Percentiles rank a stretch among this genome's conserved stretches.
Conservation (phyloP, 768 basidiomycete genomes). For the Russula sp. region DNA sequence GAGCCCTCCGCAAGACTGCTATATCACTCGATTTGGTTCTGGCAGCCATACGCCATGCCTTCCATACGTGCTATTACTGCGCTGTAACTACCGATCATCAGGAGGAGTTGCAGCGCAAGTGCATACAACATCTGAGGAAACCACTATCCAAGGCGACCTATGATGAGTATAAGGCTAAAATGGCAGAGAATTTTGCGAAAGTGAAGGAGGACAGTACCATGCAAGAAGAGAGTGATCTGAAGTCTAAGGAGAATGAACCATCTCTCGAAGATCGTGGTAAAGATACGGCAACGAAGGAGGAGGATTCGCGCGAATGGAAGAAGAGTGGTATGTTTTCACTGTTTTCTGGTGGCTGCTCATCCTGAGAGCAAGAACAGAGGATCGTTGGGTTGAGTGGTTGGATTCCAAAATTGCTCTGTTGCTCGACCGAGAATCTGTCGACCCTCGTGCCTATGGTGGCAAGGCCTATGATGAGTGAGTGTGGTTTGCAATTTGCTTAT, state of each 20-base stretch:
- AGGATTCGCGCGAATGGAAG: conserved; percentile 46
- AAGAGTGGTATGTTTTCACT: conserved; percentile 50
- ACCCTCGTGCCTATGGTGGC: conserved; percentile 84
- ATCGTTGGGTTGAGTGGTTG: conserved; percentile 84
- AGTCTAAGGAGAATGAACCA: conserved; percentile 30
- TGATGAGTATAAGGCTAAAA: conserved; percentile 54
- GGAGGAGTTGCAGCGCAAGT: conserved; percentile 94
- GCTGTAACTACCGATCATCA: conserved; percentile 84
- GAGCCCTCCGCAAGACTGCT: conserved; percentile 45
- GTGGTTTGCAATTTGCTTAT: conserved; percentile 27
- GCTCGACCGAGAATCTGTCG: conserved; percentile 69
- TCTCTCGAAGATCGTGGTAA: conserved; percentile 27
- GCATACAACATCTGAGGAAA: conserved; percentile 85
- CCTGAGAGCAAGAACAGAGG: conserved; percentile 43
- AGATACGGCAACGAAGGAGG: conserved; percentile 25
- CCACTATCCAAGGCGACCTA: conserved; percentile 53
- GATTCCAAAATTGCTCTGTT: conserved; percentile 81
- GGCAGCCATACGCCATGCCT: conserved; percentile 87
- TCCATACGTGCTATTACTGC: conserved; percentile 97
- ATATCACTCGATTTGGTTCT: conserved; percentile 88
- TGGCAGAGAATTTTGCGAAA: conserved; percentile 34
- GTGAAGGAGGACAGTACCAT: conserved; percentile 43
- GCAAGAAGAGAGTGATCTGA: conserved; percentile 28
- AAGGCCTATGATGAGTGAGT: conserved; percentile 85
- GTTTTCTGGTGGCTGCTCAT: conserved; percentile 10